Conservation (phyloP, 1,284 basidiomycete species). For the Spongispora temasekensis region DNA sequence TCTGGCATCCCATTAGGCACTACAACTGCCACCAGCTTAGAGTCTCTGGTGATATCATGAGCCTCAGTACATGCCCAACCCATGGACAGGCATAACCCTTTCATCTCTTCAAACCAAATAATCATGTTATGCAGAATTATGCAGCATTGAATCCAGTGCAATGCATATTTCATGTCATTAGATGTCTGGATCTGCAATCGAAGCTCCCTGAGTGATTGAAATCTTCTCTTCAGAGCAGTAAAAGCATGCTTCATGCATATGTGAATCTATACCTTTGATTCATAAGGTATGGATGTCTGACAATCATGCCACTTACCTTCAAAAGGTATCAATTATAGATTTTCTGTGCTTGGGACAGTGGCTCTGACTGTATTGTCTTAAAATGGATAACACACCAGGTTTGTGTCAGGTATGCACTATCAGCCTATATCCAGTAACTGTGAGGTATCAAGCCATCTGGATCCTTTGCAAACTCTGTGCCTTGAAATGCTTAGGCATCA, state of each 20-base stretch:
- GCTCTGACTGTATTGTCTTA: background rate
- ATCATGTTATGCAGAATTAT: constrained; percentile 8
- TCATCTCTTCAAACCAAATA: background rate
- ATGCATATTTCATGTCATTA: background rate
- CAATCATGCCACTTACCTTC: background rate
- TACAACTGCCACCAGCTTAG: background rate
- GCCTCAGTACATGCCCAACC: background rate
- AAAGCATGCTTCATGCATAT: background rate
- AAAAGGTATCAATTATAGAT: background rate
- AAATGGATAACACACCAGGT: background rate
- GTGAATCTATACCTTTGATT: background rate
- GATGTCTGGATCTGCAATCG: background rate
- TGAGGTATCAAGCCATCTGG: background rate
- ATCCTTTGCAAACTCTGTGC: background rate
- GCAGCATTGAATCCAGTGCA: background rate
- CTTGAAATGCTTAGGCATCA: background rate
- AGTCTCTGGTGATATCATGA: background rate
- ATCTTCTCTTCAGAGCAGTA: background rate
- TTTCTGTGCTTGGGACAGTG: background rate
- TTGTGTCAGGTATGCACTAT: background rate
- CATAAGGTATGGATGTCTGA: background rate
- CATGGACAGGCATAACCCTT: background rate
- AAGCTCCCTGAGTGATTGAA: background rate
- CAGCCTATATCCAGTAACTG: background rate
- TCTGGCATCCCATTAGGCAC: background rate